Conservation (phyloP, 1,139 yeast genomes). For the Diutina catenulata region DNA sequence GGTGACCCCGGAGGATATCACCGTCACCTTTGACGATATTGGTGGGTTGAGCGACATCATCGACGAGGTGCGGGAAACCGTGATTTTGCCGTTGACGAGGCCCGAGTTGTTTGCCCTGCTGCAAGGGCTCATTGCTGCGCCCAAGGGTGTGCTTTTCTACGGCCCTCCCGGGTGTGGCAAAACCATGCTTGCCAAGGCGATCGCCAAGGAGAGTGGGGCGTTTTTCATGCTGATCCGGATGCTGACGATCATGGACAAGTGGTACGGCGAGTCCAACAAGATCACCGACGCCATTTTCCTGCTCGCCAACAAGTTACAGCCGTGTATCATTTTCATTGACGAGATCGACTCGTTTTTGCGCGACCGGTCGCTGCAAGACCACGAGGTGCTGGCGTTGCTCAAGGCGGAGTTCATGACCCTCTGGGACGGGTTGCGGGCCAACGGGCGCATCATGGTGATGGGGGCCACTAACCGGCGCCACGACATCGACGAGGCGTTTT, state of each 20-base stretch:
- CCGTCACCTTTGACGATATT: slow-evolving; percentile 62
- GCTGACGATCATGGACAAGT: slow-evolving; percentile 94
- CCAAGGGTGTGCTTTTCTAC: slow-evolving; percentile 84
- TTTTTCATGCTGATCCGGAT: slow-evolving; percentile 83
- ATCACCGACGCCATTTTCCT: slow-evolving; percentile 90
- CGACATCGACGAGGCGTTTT: slow-evolving; percentile 86
- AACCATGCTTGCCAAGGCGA: slow-evolving; percentile 93
- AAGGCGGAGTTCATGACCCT: slow-evolving; percentile 97
- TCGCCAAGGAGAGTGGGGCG: slow-evolving; percentile 88
- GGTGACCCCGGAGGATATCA: slow-evolving; percentile 74
- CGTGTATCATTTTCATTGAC: slow-evolving; percentile 90
- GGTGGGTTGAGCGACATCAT: slow-evolving; percentile 82
- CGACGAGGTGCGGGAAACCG: slow-evolving; percentile 79
- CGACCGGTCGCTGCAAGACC: slow-evolving; percentile 77
- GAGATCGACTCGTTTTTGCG: slow-evolving; percentile 92
- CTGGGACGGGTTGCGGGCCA: slow-evolving; percentile 84
- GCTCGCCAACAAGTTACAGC: slow-evolving; percentile 80
- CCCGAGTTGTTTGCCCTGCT: slow-evolving; percentile 56
- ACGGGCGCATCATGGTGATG: slow-evolving; percentile 73
- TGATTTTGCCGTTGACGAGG: slow-evolving; percentile 73
- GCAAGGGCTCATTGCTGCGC: slow-evolving; percentile 66
- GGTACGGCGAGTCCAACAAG: slow-evolving; percentile 96
- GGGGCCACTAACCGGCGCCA: slow-evolving; percentile 93
- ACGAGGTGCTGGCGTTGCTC: slow-evolving; percentile 89
- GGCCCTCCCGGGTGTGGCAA: slow-evolving; percentile 99